Percentiles rank a stretch among this genome's conserved stretches.
phyloP scores from a whole-genome alignment of 2,329 filamentous ascomycete species.

The Aspergillus alliaceus region DNA sequence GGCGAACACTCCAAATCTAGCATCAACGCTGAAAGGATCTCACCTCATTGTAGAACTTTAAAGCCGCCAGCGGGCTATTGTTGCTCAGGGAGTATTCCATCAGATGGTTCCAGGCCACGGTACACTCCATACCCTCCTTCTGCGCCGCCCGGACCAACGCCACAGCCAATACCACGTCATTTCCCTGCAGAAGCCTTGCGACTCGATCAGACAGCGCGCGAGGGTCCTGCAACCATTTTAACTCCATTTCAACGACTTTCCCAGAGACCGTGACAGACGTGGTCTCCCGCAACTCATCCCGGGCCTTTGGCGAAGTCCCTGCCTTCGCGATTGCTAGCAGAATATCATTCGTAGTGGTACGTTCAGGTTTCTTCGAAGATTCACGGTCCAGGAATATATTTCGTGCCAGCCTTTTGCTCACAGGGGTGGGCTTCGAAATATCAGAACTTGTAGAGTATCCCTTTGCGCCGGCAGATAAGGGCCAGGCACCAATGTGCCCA shows the following conservation, averaged over 20 bases:
- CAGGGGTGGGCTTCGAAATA: neutral
- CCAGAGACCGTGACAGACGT: neutral
- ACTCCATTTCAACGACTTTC: constrained; percentile 48
- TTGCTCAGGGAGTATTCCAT: constrained; percentile 69
- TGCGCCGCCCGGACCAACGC: constrained; percentile 64
- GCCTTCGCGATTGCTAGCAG: constrained; percentile 19
- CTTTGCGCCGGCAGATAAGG: neutral
- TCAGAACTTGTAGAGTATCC: neutral
- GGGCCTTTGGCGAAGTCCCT: neutral
- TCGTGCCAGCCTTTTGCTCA: neutral
- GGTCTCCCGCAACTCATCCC: neutral
- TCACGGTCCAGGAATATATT: neutral
- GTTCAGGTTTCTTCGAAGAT: neutral
- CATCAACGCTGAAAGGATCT: constrained; percentile 17
- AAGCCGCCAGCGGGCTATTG: constrained; percentile 60
- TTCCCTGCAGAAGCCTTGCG: constrained; percentile 57
- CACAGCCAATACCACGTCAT: constrained; percentile 66
- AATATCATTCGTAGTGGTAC: neutral
- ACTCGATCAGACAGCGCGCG: constrained; percentile 71
- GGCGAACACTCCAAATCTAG: neutral
- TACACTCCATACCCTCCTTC: constrained; percentile 63
- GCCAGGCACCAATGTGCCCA: neutral
- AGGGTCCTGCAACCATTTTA: constrained; percentile 68
- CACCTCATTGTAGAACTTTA: constrained; percentile 89
- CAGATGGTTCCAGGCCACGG: constrained; percentile 85